Evolutionary conservation across 2,329 filamentous ascomycete species (phyloP).

Genomic region (Alternaria hordeiaustralica): DNA sequence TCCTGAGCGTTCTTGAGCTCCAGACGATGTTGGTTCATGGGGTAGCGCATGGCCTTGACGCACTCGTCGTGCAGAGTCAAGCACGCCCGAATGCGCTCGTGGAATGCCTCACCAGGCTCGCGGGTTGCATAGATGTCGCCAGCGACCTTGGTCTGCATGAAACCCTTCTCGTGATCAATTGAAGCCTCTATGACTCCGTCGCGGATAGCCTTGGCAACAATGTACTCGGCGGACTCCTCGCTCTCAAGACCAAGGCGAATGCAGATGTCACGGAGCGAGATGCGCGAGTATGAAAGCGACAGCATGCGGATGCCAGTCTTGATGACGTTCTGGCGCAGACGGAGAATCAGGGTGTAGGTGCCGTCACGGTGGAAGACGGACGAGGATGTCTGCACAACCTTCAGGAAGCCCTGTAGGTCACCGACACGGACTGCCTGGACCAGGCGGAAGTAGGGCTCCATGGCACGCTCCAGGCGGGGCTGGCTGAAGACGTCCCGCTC

Average conservation of each 20-base stretch:
- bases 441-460: constrained; percentile 91
- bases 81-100: constrained; percentile 93
- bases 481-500: constrained; percentile 94
- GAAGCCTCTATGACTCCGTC: constrained; percentile 97
- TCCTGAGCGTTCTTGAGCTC: constrained; percentile 99
- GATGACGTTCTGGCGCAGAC: constrained; percentile 97
- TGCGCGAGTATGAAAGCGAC: constrained; percentile 96
- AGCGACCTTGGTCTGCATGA: constrained; percentile 98
- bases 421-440: constrained; percentile 97
- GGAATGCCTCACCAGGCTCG: constrained; percentile 96
- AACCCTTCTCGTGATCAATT: constrained; percentile 90
- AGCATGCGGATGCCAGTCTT: constrained; percentile 99
- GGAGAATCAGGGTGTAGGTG: constrained; percentile 93
- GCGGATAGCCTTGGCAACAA: constrained; percentile 96
- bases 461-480: constrained; percentile 80
- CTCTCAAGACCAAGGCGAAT: constrained; percentile 91
- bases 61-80: constrained; percentile 94
- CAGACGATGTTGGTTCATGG: constrained; percentile 97
- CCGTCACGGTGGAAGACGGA: constrained; percentile 90
- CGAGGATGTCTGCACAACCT: constrained; percentile 79
- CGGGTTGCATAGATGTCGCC: constrained; percentile 95
- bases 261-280: constrained; percentile 96
- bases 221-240: constrained; percentile 98
- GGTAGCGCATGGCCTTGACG: constrained; percentile 99
- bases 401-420: constrained; percentile 91